Conservation (phyloP, 805 yeast genomes). For the Yamadazyma nakazawae region DNA sequence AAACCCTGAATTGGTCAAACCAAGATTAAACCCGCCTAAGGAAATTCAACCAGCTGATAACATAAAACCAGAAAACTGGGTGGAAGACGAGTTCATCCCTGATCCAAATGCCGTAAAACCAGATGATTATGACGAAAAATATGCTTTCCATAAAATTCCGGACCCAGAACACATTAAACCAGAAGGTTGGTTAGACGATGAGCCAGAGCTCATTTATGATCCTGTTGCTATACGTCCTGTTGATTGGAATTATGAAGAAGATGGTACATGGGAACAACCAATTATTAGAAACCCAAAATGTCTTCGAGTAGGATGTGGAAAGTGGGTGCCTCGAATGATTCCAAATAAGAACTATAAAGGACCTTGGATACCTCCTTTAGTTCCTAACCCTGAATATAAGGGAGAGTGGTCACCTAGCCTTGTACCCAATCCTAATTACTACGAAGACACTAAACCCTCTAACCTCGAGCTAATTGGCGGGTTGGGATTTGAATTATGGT, state of each 20-base stretch:
- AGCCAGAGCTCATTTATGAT: slow-evolving; percentile 57
- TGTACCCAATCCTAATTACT: slow-evolving; percentile 69
- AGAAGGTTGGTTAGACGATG: slow-evolving; percentile 72
- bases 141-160: slow-evolving; percentile 53
- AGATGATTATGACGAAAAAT: slow-evolving; percentile 77
- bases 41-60: slow-evolving; percentile 56
- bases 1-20: slow-evolving; percentile 50
- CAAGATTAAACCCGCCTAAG: slow-evolving; percentile 64
- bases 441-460: slow-evolving; percentile 55
- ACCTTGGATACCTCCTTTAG: slow-evolving; percentile 67
- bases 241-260: slow-evolving; percentile 88
- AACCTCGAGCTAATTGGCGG: slow-evolving; percentile 70
- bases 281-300: slow-evolving; percentile 73
- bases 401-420: slow-evolving; percentile 75
- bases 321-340: slow-evolving; percentile 67
- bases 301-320: slow-evolving; percentile 67
- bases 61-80: slow-evolving; percentile 79
- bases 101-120: slow-evolving; percentile 69
- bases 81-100: slow-evolving; percentile 58
- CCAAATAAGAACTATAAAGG: slow-evolving; percentile 73
- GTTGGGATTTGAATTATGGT: slow-evolving; percentile 86
- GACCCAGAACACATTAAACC: slow-evolving; percentile 73
- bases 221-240: slow-evolving; percentile 66
- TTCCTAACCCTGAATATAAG: slow-evolving; percentile 70
- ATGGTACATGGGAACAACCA: slow-evolving; percentile 82